Evolutionary conservation across 345 rosid species (phyloP), one percentile per base, ranked within the genome.

Genomic region (Bruguiera parviflora): DNA sequence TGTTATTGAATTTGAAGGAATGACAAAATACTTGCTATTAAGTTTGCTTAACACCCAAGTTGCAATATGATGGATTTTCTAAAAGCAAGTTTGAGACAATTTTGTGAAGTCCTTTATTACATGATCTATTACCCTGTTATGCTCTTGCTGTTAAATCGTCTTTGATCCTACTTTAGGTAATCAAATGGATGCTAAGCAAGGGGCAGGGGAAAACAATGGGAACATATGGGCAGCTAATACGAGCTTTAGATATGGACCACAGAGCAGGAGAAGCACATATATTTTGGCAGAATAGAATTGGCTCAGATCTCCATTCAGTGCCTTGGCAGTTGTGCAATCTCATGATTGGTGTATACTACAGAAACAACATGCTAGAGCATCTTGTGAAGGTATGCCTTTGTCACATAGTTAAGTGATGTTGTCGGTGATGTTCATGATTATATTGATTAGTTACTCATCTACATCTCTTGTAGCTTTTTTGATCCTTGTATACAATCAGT

Each of bases 141-240:
- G 59, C 59, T 24, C 5, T 56, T 25, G 21, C 2, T 22, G 9
- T 39, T 57, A 19, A 8, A 24, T 24, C 8, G 18, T 43, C 11
- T 61, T 20, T 32, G 32, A 22, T 28, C 32, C 49, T 32, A 21
- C 18, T 60, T 21, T 47, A 93, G 98, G 96, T 94, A 61, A 88
- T 95, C 67, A 95, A 95, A 77, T 95, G 99, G 99, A 88, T 95
- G 86, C 86, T 95, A 65, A 95, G 99, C 86, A 95, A 92, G 80
- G 97, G 97, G 63, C 96, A 95, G 74, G 97, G 96, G 79, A 83
- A 81, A 69, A 95, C 99, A 53, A 83, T 87, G 85, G 97, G 96
- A 67, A 88, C 91, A 2, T 90, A 85, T 70, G 73, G 74, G 55
- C 92, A 91, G 78, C 79, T 95, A 58, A 73, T 92, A 71, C 84